Conservation (phyloP, 495 filamentous ascomycete species). For the Trichoderma orchidacearum region DNA sequence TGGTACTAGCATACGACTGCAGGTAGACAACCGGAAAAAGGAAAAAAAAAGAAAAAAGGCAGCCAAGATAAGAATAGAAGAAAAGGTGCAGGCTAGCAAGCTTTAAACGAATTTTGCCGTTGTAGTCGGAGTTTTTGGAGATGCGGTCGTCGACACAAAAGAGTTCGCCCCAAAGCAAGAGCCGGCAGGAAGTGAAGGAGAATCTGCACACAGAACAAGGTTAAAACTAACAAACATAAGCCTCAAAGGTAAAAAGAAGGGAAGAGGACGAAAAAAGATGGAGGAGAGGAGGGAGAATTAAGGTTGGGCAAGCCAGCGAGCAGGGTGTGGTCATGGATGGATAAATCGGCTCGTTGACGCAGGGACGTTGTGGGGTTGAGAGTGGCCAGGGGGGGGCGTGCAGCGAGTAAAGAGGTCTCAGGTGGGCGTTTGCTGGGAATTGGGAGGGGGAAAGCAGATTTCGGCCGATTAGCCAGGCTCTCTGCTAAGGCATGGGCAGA, state of each 20-base stretch:
- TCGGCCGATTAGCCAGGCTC: too few relatives aligned
- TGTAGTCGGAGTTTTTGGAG: too few relatives aligned
- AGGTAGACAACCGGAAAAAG: too few relatives aligned
- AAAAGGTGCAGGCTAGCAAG: too few relatives aligned
- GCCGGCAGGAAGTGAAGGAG: not conserved
- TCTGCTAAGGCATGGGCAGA: too few relatives aligned
- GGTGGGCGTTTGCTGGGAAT: not conserved
- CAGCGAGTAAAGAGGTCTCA: not conserved
- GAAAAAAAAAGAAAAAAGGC: too few relatives aligned
- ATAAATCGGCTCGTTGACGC: conserved; percentile 3
- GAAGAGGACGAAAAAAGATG: not conserved
- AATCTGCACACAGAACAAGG: not conserved
- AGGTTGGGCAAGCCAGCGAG: not conserved
- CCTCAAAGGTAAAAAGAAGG: not conserved
- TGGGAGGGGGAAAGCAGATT: not conserved
- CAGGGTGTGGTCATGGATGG: conserved; percentile 2
- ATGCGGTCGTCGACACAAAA: too few relatives aligned
- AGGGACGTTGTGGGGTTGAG: not conserved
- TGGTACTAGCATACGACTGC: not conserved
- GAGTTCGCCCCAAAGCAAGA: not conserved
- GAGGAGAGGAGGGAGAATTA: not conserved
- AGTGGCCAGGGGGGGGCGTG: not conserved
- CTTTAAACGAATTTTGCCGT: too few relatives aligned
- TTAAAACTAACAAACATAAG: not conserved
- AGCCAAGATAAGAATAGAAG: too few relatives aligned